Conservation (phyloP, 768 basidiomycete genomes). For the Xerocomus potaroensis region DNA sequence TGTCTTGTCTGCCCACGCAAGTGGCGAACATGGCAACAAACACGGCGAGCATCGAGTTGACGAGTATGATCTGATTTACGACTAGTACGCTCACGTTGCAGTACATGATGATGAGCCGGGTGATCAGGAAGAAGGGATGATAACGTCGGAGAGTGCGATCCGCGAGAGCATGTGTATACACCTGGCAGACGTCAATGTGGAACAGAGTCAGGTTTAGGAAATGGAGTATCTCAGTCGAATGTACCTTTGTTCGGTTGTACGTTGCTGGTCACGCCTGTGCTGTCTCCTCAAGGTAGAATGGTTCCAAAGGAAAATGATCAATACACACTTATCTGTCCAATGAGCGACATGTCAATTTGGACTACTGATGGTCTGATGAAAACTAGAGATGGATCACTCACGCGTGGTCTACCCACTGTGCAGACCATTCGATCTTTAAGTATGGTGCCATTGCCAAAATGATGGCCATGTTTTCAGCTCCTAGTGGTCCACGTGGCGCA, state of each 20-base stretch:
- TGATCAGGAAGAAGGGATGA: conserved; percentile 32
- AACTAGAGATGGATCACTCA: conserved; percentile 8
- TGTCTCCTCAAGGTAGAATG: conserved; percentile 12
- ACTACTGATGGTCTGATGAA: too few relatives aligned
- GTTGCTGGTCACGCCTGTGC: conserved; percentile 15
- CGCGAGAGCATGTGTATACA: conserved; percentile 25
- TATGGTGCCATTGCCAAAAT: conserved; percentile 21
- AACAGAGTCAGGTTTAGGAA: too few relatives aligned
- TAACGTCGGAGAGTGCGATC: conserved; percentile 32
- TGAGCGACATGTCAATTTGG: too few relatives aligned
- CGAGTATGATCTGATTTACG: conserved; percentile 26
- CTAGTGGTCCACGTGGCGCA: conserved; percentile 7
- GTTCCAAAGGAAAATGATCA: conserved; percentile 28
- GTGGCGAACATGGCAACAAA: conserved; percentile 33
- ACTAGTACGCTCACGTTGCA: conserved; percentile 15
- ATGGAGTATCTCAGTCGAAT: too few relatives aligned
- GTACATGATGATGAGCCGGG: conserved; percentile 29
- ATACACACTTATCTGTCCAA: conserved; percentile 22
- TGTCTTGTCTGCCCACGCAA: conserved; percentile 24
- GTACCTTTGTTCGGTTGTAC: conserved; percentile 14
- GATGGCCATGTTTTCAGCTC: neutral
- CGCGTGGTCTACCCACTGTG: conserved; percentile 27
- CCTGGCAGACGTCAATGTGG: conserved; percentile 18
- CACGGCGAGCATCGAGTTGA: conserved; percentile 30
- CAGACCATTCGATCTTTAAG: conserved; percentile 29